Base-by-base conservation (phyloP, 768 basidiomycete genomes). In the Mycena latifolia region DNA sequence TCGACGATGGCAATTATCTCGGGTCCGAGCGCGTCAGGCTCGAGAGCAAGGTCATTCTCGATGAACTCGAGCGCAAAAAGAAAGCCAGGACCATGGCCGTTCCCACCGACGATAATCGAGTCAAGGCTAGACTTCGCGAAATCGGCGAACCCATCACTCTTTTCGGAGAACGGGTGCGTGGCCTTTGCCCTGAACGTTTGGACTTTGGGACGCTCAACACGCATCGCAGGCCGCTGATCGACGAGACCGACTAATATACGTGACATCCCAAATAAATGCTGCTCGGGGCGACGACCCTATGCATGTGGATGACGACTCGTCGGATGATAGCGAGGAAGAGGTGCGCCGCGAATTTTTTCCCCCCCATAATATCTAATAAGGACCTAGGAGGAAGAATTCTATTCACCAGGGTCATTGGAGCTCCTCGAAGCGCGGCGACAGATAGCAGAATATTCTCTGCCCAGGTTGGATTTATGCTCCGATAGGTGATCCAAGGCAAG, bases 31-130 rank as follows among this genome's bases (percentile, higher is more conserved):
- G 92, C 45, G 93, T 92, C 61, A 84, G 88, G 71, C 76, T 89
- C 55, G 93, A 94, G 77, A 94, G 95, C 81, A 90, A 92, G 73
- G 91, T 92, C 69, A 89, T 99, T 57, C 84, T 99, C 51, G 93
- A 95, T 75, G 96, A 98, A 78, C 89, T 99, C n/a, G 98, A 99
- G 76, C 88, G 96, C 70, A 98, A 97, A 86, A 98, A 98, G 84
- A 92, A 95, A 73, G 92, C 96, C 15, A 86, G 98, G 69, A 91
- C 85, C 65, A 88, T 98, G 80, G 98, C 96, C 9, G 95, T 99
- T 12, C 98, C 98, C 10, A 99, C 98, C 9, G 97, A 99, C 78
- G 98, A 99, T 78, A 92, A 89, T 73, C 91, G 92, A 70, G 98
- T 99, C 73, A 92, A 92, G 75, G 89, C 91, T 41, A 85, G 94